Conservation (phyloP, 768 basidiomycete species). For the Nidularia pulvinata region DNA sequence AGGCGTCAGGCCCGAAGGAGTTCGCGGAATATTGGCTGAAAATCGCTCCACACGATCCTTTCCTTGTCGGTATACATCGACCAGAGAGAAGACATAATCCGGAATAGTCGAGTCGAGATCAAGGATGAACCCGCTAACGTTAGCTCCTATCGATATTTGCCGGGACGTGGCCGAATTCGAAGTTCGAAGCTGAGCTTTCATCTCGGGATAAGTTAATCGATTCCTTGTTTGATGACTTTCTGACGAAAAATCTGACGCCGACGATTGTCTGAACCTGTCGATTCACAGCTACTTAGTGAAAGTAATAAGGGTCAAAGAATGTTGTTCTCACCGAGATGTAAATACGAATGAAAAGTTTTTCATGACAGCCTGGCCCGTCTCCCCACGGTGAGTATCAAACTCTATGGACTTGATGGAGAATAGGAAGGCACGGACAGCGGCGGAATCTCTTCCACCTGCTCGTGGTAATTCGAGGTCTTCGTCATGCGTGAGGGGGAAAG, state of each 20-base stretch:
- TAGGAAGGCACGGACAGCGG: slow-evolving; percentile 76
- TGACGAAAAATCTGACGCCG: slow-evolving; percentile 67
- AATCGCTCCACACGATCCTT: slow-evolving; percentile 75
- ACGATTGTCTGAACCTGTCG: slow-evolving; percentile 76
- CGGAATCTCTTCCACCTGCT: slow-evolving; percentile 31
- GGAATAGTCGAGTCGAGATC: slow-evolving; percentile 84
- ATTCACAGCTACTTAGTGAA: neutral
- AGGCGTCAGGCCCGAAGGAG: slow-evolving; percentile 23
- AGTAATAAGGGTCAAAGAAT: slow-evolving; percentile 8
- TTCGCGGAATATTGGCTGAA: slow-evolving; percentile 51
- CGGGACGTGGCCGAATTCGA: slow-evolving; percentile 45
- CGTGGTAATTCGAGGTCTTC: slow-evolving; percentile 52
- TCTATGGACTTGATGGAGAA: slow-evolving; percentile 77
- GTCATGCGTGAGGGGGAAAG: slow-evolving; percentile 79
- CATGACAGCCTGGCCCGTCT: slow-evolving; percentile 77
- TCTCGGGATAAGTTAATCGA: slow-evolving; percentile 75
- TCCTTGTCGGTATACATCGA: slow-evolving; percentile 84
- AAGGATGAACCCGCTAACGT: slow-evolving; percentile 82
- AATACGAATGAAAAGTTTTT: slow-evolving; percentile 84
- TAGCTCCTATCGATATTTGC: slow-evolving; percentile 61
- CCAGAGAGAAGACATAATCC: slow-evolving; percentile 75
- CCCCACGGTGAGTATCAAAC: slow-evolving; percentile 74
- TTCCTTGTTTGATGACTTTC: slow-evolving; percentile 71
- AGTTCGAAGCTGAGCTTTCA: slow-evolving; percentile 73
- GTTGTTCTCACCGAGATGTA: slow-evolving; percentile 58